Evolutionary conservation across 2,329 filamentous ascomycete species (phyloP).

Genomic region (Nothophoma quercina): DNA sequence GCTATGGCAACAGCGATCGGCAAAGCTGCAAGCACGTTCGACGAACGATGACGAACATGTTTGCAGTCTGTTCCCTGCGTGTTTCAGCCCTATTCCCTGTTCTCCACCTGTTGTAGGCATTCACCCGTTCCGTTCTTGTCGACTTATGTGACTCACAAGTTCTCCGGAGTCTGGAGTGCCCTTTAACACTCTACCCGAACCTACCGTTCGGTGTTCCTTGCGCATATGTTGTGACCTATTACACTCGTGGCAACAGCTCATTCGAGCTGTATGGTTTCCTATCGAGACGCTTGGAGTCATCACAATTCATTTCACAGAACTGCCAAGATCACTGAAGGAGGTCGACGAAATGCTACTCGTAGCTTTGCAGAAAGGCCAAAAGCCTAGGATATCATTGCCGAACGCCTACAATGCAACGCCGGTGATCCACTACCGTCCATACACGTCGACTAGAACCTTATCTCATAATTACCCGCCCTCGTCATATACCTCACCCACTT

Average conservation of each 20-base stretch:
- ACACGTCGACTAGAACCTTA: slow-evolving; percentile 58
- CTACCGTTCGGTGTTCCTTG: neutral
- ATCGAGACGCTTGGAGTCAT: too few relatives aligned
- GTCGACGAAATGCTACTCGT: too few relatives aligned
- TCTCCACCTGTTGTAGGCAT: slow-evolving; percentile 17
- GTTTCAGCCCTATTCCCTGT: slow-evolving; percentile 17
- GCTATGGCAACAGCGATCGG: slow-evolving; percentile 16
- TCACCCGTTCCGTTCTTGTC: slow-evolving; percentile 11
- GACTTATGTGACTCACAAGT: slow-evolving; percentile 16
- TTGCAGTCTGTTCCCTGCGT: slow-evolving; percentile 12
- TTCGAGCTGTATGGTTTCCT: too few relatives aligned
- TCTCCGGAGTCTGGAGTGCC: slow-evolving; percentile 1
- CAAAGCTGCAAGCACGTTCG: slow-evolving; percentile 8
- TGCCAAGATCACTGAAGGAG: too few relatives aligned
- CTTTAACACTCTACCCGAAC: neutral
- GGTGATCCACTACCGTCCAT: neutral
- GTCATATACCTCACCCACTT: slow-evolving; percentile 99
- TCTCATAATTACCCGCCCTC: slow-evolving; percentile 95
- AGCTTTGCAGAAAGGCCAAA: neutral
- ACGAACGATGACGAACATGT: slow-evolving; percentile 18
- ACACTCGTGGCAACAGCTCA: slow-evolving; percentile 12
- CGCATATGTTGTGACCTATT: neutral
- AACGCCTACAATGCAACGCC: slow-evolving; percentile 22
- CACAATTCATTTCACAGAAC: too few relatives aligned
- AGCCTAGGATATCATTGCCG: slow-evolving; percentile 12